A percentile compares a stretch with the other conserved stretches of the same genome.
Conservation (phyloP, 768 basidiomycete genomes). For the Boletus pseudopeckii region DNA sequence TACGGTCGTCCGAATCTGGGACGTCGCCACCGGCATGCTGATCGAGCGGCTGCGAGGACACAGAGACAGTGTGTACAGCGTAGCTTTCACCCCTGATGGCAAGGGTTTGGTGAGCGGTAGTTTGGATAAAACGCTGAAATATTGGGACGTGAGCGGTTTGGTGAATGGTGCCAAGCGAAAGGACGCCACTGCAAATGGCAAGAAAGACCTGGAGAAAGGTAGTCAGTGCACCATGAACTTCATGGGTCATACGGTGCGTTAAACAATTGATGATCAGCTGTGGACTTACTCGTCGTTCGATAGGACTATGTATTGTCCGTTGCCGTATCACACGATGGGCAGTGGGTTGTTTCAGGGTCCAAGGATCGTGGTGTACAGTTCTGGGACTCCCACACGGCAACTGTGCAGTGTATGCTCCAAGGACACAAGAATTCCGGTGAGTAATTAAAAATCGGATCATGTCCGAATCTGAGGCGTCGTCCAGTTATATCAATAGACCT, state of each 20-base stretch:
- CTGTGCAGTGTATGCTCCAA: constrained; percentile 92
- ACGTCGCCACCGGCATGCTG: constrained; percentile 61
- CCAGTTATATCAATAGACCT: constrained; percentile 72
- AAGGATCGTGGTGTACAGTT: constrained; percentile 97
- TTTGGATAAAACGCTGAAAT: constrained; percentile 83
- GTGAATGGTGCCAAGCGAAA: constrained; percentile 32
- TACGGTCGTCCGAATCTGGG: constrained; percentile 79
- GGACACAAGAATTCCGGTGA: constrained; percentile 64
- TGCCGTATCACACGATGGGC: constrained; percentile 85
- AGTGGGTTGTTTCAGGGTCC: constrained; percentile 92
- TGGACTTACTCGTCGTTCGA: not conserved
- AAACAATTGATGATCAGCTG: not conserved
- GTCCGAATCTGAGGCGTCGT: constrained; percentile 6
- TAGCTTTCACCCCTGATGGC: constrained; percentile 93
- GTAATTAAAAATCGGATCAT: constrained; percentile 18
- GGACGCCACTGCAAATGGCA: constrained; percentile 38
- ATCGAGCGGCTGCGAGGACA: constrained; percentile 76
- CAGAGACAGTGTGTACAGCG: constrained; percentile 80
- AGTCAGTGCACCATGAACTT: constrained; percentile 77
- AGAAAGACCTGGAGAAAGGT: constrained; percentile 49
- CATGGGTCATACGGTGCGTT: constrained; percentile 76
- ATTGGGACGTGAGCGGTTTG: constrained; percentile 66
- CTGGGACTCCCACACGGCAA: constrained; percentile 76
- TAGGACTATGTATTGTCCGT: constrained; percentile 74
- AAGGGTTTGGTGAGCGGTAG: constrained; percentile 86